phyloP scores from a whole-genome alignment of 371 early-diverging fungal genomes.

The Lichtheimia ornata region DNA sequence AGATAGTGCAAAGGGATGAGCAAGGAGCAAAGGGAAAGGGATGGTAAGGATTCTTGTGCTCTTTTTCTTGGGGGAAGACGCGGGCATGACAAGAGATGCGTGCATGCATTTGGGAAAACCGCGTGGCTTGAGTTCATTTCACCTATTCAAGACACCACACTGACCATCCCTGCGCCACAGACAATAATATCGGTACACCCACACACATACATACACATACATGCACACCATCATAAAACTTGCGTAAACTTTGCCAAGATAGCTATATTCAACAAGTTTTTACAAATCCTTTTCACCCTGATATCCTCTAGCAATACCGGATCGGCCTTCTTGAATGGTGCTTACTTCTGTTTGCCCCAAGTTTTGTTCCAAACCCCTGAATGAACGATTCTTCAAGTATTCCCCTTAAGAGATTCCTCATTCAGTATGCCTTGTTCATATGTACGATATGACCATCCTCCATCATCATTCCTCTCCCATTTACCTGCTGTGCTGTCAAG shows the following conservation, averaged over 20 bases:
- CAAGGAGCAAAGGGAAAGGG: too few relatives aligned
- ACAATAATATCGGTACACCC: too few relatives aligned
- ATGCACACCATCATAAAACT: not conserved
- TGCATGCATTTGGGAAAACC: not conserved
- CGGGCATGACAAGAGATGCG: too few relatives aligned
- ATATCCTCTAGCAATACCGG: constrained; percentile 90
- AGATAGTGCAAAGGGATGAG: too few relatives aligned
- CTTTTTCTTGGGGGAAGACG: too few relatives aligned
- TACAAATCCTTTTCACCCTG: constrained; percentile 35
- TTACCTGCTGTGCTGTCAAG: constrained; percentile 80
- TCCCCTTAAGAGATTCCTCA: constrained; percentile 39
- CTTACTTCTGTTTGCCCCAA: constrained; percentile 67
- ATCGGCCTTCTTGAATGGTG: constrained; percentile 75
- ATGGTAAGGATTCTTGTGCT: too few relatives aligned
- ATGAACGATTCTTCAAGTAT: constrained; percentile 72
- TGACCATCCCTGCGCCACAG: constrained; percentile 3
- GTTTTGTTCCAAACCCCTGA: constrained; percentile 78
- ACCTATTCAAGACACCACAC: constrained; percentile 11
- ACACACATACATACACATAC: not conserved
- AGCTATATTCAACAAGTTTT: constrained; percentile 7
- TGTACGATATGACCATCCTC: not conserved
- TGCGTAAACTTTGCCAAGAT: not conserved
- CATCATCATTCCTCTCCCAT: not conserved
- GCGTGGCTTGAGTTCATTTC: constrained; percentile 15
- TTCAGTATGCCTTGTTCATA: not conserved